These are phyloP conservation scores for Gracilaria domingensis DNA, from an alignment of 23 red algal genomes.

Conservation along the genomic window DNA sequence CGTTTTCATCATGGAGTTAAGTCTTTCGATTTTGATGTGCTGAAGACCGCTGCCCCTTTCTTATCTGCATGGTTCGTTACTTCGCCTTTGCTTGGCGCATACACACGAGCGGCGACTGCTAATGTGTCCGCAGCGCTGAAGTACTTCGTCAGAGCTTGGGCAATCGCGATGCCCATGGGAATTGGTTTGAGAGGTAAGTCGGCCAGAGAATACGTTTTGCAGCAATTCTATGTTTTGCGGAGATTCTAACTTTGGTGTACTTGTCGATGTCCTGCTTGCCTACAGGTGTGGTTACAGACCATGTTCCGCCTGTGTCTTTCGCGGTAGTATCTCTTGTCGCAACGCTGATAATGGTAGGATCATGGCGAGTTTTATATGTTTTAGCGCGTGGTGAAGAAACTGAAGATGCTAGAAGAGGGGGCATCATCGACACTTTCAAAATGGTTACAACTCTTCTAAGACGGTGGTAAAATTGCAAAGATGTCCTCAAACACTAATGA, in stretches of 20 bases:
- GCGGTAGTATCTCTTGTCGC: slow-evolving; percentile 61
- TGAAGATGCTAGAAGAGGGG: slow-evolving; percentile 49
- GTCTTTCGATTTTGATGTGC: slow-evolving; percentile 37
- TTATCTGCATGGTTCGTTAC: slow-evolving; percentile 74
- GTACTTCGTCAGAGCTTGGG: slow-evolving; percentile 47
- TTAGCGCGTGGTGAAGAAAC: slow-evolving; percentile 70
- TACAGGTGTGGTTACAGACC: slow-evolving; percentile 59
- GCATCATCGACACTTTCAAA: slow-evolving; percentile 62
- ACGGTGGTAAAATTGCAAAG: slow-evolving; percentile 63
- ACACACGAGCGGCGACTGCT: slow-evolving; percentile 55
- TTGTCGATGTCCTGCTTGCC: slow-evolving; percentile 2
- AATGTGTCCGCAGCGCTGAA: slow-evolving; percentile 34
- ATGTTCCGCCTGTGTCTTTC: slow-evolving; percentile 80
- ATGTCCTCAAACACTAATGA: background rate
- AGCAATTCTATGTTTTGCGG: background rate
- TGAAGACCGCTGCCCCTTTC: slow-evolving; percentile 83
- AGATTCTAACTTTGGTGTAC: slow-evolving; percentile 8
- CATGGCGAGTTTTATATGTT: slow-evolving; percentile 79
- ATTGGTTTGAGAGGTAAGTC: slow-evolving; percentile 76
- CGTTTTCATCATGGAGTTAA: slow-evolving; percentile 30
- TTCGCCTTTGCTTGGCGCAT: slow-evolving; percentile 78
- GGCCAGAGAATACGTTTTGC: background rate
- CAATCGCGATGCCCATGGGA: slow-evolving; percentile 68
- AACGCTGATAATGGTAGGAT: slow-evolving; percentile 72
- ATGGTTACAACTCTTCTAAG: slow-evolving; percentile 84